These are phyloP conservation scores for Capronia epimyces DNA, from an alignment of 2,329 filamentous ascomycete species.

Conservation along the genomic window DNA sequence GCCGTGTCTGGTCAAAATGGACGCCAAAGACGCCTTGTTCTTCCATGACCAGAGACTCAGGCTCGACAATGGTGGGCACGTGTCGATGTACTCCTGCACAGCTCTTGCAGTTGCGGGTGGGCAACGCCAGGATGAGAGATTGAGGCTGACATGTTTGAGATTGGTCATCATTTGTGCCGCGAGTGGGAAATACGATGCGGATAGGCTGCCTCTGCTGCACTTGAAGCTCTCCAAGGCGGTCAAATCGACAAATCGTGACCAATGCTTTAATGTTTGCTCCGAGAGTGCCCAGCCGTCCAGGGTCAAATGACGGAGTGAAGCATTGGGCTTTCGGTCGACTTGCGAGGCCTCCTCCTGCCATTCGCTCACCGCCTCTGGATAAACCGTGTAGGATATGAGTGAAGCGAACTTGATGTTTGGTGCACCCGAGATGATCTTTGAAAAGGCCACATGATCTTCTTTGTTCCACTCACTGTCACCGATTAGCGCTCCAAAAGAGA, in stretches of 20 bases:
- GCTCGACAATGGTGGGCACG: slow-evolving; percentile 13
- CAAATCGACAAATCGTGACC: slow-evolving; percentile 17
- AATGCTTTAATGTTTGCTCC: slow-evolving; percentile 11
- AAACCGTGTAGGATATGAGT: background rate
- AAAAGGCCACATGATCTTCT: slow-evolving; percentile 3
- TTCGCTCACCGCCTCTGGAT: background rate
- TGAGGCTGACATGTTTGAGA: slow-evolving; percentile 21
- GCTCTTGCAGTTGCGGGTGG: slow-evolving; percentile 1
- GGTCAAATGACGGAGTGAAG: slow-evolving; percentile 17
- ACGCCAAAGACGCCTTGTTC: slow-evolving; percentile 10
- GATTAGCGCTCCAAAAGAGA: background rate
- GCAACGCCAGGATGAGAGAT: slow-evolving; percentile 7
- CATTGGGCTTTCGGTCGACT: background rate
- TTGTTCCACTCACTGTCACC: background rate
- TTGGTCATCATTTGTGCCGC: slow-evolving; percentile 12
- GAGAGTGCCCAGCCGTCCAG: slow-evolving; percentile 20
- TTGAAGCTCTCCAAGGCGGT: slow-evolving; percentile 16
- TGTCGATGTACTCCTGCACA: slow-evolving; percentile 16
- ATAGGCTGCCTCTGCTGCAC: slow-evolving; percentile 14
- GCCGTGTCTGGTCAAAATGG: slow-evolving; percentile 21
- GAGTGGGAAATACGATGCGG: slow-evolving; percentile 14
- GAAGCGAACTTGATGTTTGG: slow-evolving; percentile 17
- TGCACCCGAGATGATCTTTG: slow-evolving; percentile 11
- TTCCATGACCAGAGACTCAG: slow-evolving; percentile 27
- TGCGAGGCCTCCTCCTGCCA: background rate